Conservation (phyloP, 148 eudicot species). For the Rhododendron mucronatum region DNA sequence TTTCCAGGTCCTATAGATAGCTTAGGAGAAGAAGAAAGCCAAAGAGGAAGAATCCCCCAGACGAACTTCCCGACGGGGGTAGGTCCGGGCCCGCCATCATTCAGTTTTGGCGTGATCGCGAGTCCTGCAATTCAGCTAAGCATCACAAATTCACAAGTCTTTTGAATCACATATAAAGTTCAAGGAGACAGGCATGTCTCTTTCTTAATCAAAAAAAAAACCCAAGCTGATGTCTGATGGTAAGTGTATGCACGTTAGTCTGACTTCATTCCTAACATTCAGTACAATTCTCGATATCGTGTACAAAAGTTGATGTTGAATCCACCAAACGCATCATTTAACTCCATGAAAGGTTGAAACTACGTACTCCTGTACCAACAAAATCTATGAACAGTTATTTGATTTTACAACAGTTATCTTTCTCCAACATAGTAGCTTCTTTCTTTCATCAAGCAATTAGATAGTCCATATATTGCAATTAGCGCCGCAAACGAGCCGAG, state of each 20-base stretch:
- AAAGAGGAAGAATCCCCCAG: background rate
- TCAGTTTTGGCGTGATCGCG: background rate
- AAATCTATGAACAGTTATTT: background rate
- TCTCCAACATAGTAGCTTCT: background rate
- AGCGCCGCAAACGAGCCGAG: too few relatives aligned
- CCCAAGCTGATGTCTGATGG: background rate
- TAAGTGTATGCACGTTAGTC: background rate
- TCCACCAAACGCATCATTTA: background rate
- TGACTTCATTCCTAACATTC: too few relatives aligned
- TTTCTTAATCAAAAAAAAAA: too few relatives aligned
- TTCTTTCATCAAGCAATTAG: background rate
- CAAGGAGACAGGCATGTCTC: background rate
- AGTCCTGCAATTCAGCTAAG: background rate
- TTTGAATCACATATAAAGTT: background rate
- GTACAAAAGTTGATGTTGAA: background rate
- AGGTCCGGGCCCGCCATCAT: background rate
- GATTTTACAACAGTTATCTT: background rate
- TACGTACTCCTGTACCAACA: background rate
- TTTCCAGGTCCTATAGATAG: background rate
- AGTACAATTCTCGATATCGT: background rate
- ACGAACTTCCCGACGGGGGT: background rate
- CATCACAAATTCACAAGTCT: background rate
- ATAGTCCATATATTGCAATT: background rate
- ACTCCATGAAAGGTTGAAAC: background rate
- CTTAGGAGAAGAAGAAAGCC: background rate